Conservation (phyloP, 2,329 filamentous ascomycete genomes). For the Mycogone perniciosa region DNA sequence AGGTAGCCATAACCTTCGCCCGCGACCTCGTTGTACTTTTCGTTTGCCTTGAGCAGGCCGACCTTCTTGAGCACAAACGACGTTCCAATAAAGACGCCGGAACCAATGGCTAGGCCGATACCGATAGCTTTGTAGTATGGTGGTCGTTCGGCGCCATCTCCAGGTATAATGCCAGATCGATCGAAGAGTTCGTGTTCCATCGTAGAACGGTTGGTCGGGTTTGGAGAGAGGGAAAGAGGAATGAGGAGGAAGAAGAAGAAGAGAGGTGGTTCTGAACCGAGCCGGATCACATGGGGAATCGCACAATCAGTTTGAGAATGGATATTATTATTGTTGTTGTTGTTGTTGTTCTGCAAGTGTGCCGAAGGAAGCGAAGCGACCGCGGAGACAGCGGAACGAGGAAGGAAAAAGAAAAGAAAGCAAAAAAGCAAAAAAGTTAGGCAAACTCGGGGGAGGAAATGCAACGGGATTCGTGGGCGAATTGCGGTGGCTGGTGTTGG, state of each 20-base stretch:
- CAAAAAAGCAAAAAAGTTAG: too few species aligned
- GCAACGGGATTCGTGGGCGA: too few species aligned
- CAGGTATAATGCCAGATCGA: slow-evolving; percentile 9
- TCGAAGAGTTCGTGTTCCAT: slow-evolving; percentile 11
- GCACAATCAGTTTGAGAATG: background rate
- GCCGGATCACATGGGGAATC: slow-evolving; percentile 5
- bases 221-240: background rate
- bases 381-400: too few species aligned
- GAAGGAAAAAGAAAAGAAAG: too few species aligned
- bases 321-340: background rate
- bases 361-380: too few species aligned
- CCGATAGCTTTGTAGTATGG: slow-evolving; percentile 75
- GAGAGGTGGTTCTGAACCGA: slow-evolving; percentile 2
- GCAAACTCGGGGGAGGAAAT: too few species aligned
- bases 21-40: slow-evolving; percentile 92
- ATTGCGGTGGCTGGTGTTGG: too few species aligned
- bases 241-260: background rate
- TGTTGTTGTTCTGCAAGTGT: too few species aligned
- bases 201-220: background rate
- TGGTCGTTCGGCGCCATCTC: slow-evolving; percentile 31
- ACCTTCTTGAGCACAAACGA: slow-evolving; percentile 96
- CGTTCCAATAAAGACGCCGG: slow-evolving; percentile 85
- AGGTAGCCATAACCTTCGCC: slow-evolving; percentile 97
- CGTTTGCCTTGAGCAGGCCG: slow-evolving; percentile 83
- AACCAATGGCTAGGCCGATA: slow-evolving; percentile 76